Evolutionary conservation across 2,329 filamentous ascomycete species (phyloP).

Genomic region (Penicillium sp.): DNA sequence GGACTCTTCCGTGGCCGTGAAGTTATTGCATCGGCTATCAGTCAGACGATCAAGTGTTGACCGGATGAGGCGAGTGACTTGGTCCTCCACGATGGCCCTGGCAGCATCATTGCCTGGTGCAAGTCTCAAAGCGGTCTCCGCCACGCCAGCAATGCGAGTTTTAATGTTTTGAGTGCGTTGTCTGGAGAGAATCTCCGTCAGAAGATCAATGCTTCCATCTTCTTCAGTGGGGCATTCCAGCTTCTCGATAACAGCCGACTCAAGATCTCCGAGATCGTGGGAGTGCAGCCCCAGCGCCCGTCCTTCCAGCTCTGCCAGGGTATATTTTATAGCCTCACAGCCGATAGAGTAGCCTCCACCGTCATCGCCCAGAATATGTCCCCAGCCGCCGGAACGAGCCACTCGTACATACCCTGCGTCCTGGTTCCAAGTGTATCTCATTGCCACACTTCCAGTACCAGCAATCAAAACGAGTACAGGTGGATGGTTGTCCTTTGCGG

Average conservation of each 20-base stretch:
- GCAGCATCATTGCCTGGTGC: slow-evolving; percentile 6
- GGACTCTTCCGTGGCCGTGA: slow-evolving; percentile 9
- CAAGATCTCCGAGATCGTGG: slow-evolving; percentile 7
- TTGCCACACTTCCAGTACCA: slow-evolving; percentile 51
- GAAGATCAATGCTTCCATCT: slow-evolving; percentile 14
- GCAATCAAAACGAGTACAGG: slow-evolving; percentile 45
- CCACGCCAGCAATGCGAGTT: slow-evolving; percentile 23
- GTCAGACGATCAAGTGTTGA: slow-evolving; percentile 20
- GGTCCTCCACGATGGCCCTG: slow-evolving; percentile 14
- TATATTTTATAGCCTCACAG: slow-evolving; percentile 37
- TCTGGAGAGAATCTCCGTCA: slow-evolving; percentile 22
- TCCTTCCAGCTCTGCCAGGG: slow-evolving; percentile 38
- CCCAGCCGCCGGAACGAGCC: slow-evolving; percentile 51
- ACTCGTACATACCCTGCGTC: slow-evolving; percentile 28
- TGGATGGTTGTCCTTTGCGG: slow-evolving; percentile 9
- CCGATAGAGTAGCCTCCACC: slow-evolving; percentile 50
- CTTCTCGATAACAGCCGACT: slow-evolving; percentile 16
- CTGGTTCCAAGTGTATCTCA: slow-evolving; percentile 36
- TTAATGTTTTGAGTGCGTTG: slow-evolving; percentile 13
- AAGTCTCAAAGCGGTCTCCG: slow-evolving; percentile 18
- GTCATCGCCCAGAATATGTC: slow-evolving; percentile 50
- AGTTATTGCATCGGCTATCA: slow-evolving; percentile 13
- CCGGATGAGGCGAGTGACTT: slow-evolving; percentile 14
- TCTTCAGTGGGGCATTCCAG: slow-evolving; percentile 10
- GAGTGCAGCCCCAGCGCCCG: slow-evolving; percentile 18